Percentiles rank a stretch among this genome's conserved stretches.
These are phyloP conservation scores for Sclerotinia nivalis DNA, from an alignment of 2,329 filamentous ascomycete genomes.

Conservation along the genomic window DNA sequence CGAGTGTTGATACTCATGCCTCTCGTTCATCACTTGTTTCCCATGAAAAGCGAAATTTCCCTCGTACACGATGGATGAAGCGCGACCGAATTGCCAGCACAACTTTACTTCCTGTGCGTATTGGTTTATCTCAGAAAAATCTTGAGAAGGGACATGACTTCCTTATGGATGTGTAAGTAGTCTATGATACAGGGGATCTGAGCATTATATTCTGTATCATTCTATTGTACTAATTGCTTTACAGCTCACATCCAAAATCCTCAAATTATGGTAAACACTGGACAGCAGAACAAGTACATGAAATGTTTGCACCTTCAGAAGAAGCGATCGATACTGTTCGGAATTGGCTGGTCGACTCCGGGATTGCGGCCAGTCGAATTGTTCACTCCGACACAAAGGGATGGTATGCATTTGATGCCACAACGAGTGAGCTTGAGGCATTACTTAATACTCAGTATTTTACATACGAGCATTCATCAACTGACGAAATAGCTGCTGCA, in stretches of 20 bases:
- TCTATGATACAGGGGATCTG: not conserved
- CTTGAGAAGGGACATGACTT: slow-evolving; percentile 47
- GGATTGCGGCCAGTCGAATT: slow-evolving; percentile 39
- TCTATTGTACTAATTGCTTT: not conserved
- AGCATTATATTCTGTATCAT: not conserved
- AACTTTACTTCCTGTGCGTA: slow-evolving; percentile 45
- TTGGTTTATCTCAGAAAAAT: slow-evolving; percentile 49
- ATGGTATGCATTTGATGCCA: slow-evolving; percentile 44
- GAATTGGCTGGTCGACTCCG: slow-evolving; percentile 42
- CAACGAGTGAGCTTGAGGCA: slow-evolving; percentile 40
- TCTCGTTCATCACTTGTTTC: slow-evolving; percentile 14
- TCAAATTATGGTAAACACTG: slow-evolving; percentile 44
- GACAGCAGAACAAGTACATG: slow-evolving; percentile 39
- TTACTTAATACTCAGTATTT: slow-evolving; percentile 43
- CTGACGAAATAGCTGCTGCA: slow-evolving; percentile 38
- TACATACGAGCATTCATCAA: slow-evolving; percentile 39
- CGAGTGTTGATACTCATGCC: not conserved
- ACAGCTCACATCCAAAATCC: slow-evolving; percentile 37
- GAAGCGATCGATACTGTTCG: slow-evolving; percentile 40
- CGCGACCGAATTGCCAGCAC: slow-evolving; percentile 24
- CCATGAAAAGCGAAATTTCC: slow-evolving; percentile 30
- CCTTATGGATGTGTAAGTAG: slow-evolving; percentile 44
- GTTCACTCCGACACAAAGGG: slow-evolving; percentile 41
- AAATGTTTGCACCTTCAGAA: slow-evolving; percentile 41
- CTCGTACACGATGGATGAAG: slow-evolving; percentile 28